Evolutionary conservation across 345 rosid genomes (phyloP).

Genomic region (Rubroshorea leprosula): DNA sequence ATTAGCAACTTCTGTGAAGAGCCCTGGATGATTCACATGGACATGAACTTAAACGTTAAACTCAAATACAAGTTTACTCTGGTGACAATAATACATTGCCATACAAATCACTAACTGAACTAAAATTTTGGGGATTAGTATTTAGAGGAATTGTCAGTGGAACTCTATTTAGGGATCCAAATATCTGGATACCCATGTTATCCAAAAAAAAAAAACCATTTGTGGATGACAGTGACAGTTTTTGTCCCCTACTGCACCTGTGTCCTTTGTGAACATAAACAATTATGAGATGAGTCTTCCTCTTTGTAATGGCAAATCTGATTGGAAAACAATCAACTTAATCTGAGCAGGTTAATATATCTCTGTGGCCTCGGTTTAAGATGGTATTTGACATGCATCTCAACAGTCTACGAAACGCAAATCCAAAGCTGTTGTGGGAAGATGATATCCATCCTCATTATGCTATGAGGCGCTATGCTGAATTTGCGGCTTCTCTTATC

Average conservation of each 20-base stretch:
- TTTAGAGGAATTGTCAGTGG: too few relatives aligned
- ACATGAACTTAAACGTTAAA: background rate
- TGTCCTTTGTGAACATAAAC: too few relatives aligned
- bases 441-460: constrained; percentile 98
- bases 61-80: background rate
- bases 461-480: constrained; percentile 99
- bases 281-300: background rate
- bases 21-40: too few relatives aligned
- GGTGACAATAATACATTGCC: too few relatives aligned
- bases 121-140: too few relatives aligned
- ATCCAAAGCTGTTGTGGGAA: constrained; percentile 84
- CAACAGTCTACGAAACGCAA: constrained; percentile 87
- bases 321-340: constrained; percentile 7
- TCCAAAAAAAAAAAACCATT: too few relatives aligned
- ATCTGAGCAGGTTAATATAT: constrained; percentile 75
- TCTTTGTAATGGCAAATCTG: background rate
- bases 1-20: background rate
- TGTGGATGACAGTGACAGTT: too few relatives aligned
- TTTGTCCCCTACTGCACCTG: too few relatives aligned
- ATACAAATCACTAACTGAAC: too few relatives aligned
- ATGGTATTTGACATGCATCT: constrained; percentile 92
- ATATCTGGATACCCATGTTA: too few relatives aligned
- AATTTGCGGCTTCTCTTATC: constrained; percentile 93
- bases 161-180: too few relatives aligned
- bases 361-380: constrained; percentile 98